These are phyloP conservation scores for Saraca asoca DNA, from an alignment of 331 rosid genomes.

Conservation along the genomic window DNA sequence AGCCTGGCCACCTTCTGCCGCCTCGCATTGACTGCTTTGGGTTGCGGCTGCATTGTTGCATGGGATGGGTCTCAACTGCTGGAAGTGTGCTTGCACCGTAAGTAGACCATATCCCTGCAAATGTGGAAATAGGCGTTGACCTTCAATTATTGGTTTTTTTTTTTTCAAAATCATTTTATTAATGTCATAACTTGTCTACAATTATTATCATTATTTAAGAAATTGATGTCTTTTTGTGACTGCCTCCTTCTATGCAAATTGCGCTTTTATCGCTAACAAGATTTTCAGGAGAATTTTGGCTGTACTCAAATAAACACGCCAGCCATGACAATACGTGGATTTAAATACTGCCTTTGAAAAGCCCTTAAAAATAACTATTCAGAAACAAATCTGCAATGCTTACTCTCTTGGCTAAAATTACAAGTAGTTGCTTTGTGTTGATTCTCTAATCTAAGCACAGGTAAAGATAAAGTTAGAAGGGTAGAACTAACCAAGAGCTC, in stretches of 20 bases:
- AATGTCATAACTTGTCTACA: no score
- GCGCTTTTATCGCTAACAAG: conserved; percentile 9
- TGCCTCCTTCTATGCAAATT: conserved; percentile 11
- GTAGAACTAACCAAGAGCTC: conserved; percentile 54
- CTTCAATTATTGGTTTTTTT: no score
- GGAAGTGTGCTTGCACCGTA: conserved; percentile 54
- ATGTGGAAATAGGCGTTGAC: no score
- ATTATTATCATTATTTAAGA: conserved; percentile 16
- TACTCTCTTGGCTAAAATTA: no score
- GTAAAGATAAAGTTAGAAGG: no score
- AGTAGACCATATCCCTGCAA: no score
- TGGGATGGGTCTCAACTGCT: conserved; percentile 58
- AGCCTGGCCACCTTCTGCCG: conserved; percentile 42
- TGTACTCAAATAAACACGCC: conserved; percentile 13
- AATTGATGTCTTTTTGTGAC: background rate
- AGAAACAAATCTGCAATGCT: no score
- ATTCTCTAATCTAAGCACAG: background rate
- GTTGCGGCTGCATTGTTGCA: conserved; percentile 49
- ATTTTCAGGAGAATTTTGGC: conserved; percentile 15
- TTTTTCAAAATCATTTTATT: background rate
- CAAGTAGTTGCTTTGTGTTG: no score
- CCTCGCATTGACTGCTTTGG: conserved; percentile 20
- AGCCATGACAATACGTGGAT: conserved; percentile 14
- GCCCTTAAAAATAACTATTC: no score
- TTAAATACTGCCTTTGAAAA: conserved; percentile 15